Evolutionary conservation across 176 grass and related monocot species (phyloP), one percentile per base, ranked within the genome.

Genomic region (Aegilops longissima): DNA sequence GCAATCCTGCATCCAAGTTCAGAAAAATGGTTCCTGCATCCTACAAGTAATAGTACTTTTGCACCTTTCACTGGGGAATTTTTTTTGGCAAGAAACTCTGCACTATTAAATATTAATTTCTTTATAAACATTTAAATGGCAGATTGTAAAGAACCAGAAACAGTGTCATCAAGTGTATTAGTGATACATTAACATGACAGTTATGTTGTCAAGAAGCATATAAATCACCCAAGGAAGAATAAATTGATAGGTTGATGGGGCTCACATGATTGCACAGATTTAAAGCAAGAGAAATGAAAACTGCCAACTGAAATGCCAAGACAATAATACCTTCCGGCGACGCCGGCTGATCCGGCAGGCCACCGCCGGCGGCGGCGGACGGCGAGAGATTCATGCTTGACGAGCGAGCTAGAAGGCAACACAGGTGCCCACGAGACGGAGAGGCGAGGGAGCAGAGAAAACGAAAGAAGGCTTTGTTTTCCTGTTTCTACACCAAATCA

Each of bases 271-370:
- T 80, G 29, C 25, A 67, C 12, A 76, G 51, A 75, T 81, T 81
- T 64, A 85, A 85, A 91, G 51, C 62, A 68, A 34, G 30, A 68
- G 69, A 73, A 70, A 61, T 2, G 59, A 56, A 84, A 76, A 76
- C 73, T 13, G 63, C 59, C 73, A 64, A 91, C 74, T 14, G 77
- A 81, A 73, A 81, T 85, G 82, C 68, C 61, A 80, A 91, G 38
- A 76, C 17, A 7, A 51, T 70, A 10, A 47, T 91, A 91, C 90
- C 90, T 88, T 91, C 86, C 51, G 86, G 90, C 70, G 90, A 88
- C 6, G 30, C 30, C 52, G 82, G 82, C 70, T 91, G 77, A 10
- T 91, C 90, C 6, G 72, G 77, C 6, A 81, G 70, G 42, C 70
- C 59, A 82, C 17, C 68, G 39, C 29, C 39, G 69, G 1, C 23